phyloP scores from a whole-genome alignment of 2,329 filamentous ascomycete genomes.

The Zalaria obscura region DNA sequence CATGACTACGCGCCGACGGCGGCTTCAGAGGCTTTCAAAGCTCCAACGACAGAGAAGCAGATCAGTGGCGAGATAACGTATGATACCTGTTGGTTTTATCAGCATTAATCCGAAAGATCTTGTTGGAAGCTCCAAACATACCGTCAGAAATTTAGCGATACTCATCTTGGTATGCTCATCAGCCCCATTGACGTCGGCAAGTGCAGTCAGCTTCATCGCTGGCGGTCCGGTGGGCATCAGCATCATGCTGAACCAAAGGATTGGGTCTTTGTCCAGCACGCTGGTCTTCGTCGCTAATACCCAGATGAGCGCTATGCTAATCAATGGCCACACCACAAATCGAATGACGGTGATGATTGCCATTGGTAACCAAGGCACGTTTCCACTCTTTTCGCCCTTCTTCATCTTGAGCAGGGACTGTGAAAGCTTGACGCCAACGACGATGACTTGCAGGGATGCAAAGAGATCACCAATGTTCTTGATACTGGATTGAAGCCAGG shows the following conservation, averaged over 20 bases:
- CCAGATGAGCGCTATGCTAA: conserved; percentile 39
- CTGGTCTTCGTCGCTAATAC: conserved; percentile 37
- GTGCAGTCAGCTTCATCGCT: conserved; percentile 37
- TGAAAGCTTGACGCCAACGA: conserved; percentile 52
- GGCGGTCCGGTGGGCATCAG: conserved; percentile 43
- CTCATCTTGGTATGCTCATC: conserved; percentile 36
- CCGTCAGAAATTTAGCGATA: conserved; percentile 38
- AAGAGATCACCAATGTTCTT: conserved; percentile 51
- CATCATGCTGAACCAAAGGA: conserved; percentile 54
- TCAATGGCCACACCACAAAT: conserved; percentile 46
- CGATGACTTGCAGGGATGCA: conserved; percentile 48
- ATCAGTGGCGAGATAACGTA: conserved; percentile 29
- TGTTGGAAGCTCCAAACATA: conserved; percentile 13
- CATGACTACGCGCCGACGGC: conserved; percentile 6
- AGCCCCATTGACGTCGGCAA: conserved; percentile 36
- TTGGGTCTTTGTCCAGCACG: conserved; percentile 41
- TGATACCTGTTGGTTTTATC: conserved; percentile 17
- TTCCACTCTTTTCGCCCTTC: conserved; percentile 24
- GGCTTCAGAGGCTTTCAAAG: conserved; percentile 24
- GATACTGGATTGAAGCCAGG: conserved; percentile 49
- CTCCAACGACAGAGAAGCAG: conserved; percentile 28
- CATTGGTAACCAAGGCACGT: conserved; percentile 36
- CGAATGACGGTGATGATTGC: conserved; percentile 39
- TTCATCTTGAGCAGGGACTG: conserved; percentile 35
- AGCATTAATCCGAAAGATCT: not conserved